Conservation (phyloP, 2,329 filamentous ascomycete species). For the Neurospora sp. region DNA sequence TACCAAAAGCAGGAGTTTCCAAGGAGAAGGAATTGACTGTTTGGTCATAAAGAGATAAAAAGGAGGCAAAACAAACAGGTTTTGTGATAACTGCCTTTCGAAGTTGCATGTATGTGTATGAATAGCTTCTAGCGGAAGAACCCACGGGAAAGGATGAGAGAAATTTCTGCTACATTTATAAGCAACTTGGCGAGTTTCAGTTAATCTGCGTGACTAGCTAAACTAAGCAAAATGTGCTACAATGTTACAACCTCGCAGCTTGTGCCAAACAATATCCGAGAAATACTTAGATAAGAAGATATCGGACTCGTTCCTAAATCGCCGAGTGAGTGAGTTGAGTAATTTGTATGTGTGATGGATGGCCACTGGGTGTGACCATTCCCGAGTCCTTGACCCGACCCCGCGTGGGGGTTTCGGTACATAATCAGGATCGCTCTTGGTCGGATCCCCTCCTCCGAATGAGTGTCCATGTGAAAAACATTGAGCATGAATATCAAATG, state of each 20-base stretch:
- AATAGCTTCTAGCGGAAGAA: neutral
- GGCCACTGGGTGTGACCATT: neutral
- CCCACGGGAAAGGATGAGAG: neutral
- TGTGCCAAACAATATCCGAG: neutral
- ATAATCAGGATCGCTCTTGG: neutral
- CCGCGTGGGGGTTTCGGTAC: neutral
- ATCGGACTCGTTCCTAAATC: neutral
- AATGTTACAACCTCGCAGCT: neutral
- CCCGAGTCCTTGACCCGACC: neutral
- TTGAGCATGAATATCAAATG: neutral
- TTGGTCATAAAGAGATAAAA: neutral
- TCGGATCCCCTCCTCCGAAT: neutral
- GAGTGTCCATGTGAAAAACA: neutral
- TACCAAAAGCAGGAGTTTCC: neutral
- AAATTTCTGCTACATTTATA: neutral
- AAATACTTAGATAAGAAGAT: neutral
- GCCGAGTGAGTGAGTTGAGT: neutral
- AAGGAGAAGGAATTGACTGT: neutral
- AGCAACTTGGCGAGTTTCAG: neutral
- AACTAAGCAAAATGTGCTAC: neutral
- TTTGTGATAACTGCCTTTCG: neutral
- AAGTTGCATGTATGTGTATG: neutral
- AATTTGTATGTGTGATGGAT: neutral
- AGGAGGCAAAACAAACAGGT: neutral
- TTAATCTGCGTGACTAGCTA: neutral